Percentiles rank a stretch among this genome's conserved stretches.
Evolutionary conservation across 345 rosid species (phyloP).

Genomic region (Gossypium australe): DNA sequence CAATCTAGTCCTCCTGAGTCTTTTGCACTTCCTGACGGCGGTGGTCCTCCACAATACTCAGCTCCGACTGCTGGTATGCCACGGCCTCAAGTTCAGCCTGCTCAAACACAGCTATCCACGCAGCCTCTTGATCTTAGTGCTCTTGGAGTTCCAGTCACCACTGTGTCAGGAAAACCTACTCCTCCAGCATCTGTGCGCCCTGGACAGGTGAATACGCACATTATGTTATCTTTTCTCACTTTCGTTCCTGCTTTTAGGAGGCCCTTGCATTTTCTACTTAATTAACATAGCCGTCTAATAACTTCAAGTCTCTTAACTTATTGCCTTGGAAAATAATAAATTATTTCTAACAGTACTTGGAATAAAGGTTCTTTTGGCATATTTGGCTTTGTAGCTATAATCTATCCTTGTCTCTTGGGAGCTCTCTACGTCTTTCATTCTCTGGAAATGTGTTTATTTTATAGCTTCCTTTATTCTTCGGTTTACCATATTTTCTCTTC

Average conservation of each 20-base stretch:
- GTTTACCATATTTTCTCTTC: constrained; percentile 2
- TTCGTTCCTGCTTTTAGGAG: background rate
- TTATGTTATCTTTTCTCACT: background rate
- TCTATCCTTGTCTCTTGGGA: background rate
- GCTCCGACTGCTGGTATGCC: constrained; percentile 31
- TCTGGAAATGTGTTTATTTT: background rate
- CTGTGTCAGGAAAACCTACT: constrained; percentile 61
- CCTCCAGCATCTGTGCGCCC: constrained; percentile 72
- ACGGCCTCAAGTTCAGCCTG: constrained; percentile 40
- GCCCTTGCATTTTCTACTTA: background rate
- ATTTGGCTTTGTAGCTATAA: constrained; percentile 1
- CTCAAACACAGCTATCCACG: constrained; percentile 44
- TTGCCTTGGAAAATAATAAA: background rate
- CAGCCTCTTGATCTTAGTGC: constrained; percentile 94
- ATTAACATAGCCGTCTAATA: background rate
- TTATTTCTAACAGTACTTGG: background rate
- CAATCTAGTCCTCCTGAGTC: constrained; percentile 43
- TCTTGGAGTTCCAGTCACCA: constrained; percentile 68
- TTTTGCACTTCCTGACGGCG: constrained; percentile 82
- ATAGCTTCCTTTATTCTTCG: background rate
- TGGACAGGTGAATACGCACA: constrained; percentile 63
- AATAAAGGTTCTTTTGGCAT: background rate
- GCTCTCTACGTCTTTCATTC: background rate
- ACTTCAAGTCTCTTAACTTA: background rate
- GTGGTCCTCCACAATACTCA: constrained; percentile 66